These are phyloP conservation scores for Talaromyces trachyspermus DNA, from an alignment of 495 filamentous ascomycete genomes.

Conservation along the genomic window DNA sequence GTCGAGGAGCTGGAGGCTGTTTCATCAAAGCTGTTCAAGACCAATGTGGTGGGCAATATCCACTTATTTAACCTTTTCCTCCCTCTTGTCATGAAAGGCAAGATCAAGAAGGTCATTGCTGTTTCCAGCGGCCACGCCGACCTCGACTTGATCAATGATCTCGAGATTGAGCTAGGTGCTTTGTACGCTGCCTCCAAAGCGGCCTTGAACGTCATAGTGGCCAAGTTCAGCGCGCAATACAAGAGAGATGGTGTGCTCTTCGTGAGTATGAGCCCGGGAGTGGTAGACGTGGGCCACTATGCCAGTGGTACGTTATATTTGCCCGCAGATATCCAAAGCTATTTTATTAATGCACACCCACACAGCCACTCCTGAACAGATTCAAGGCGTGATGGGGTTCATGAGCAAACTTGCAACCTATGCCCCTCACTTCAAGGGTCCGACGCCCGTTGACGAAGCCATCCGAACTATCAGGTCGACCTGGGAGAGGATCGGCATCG, in stretches of 20 bases:
- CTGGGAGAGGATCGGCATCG: too few species aligned
- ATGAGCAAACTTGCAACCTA: constrained; percentile 30
- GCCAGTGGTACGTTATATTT: constrained; percentile 15
- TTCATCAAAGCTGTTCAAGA: constrained; percentile 22
- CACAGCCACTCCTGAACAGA: constrained; percentile 33
- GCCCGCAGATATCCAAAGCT: background rate
- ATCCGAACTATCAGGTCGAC: too few species aligned
- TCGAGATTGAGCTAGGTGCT: constrained; percentile 15
- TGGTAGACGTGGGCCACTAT: constrained; percentile 32
- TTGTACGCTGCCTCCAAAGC: constrained; percentile 37
- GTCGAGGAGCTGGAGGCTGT: constrained; percentile 18
- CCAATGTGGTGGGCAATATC: constrained; percentile 41
- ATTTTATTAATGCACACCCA: background rate
- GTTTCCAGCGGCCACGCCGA: constrained; percentile 45
- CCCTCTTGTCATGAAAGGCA: constrained; percentile 42
- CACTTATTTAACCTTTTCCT: constrained; percentile 47
- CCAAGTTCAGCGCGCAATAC: constrained; percentile 45
- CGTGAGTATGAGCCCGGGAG: constrained; percentile 40
- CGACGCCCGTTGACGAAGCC: constrained; percentile 34
- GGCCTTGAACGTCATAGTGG: constrained; percentile 35
- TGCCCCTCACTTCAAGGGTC: constrained; percentile 44
- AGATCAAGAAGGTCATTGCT: constrained; percentile 47
- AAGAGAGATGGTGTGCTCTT: constrained; percentile 45
- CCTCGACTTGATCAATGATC: constrained; percentile 32
- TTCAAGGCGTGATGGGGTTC: constrained; percentile 17